phyloP scores from a whole-genome alignment of 305 asterid species.

The Fraxinus latifolia region DNA sequence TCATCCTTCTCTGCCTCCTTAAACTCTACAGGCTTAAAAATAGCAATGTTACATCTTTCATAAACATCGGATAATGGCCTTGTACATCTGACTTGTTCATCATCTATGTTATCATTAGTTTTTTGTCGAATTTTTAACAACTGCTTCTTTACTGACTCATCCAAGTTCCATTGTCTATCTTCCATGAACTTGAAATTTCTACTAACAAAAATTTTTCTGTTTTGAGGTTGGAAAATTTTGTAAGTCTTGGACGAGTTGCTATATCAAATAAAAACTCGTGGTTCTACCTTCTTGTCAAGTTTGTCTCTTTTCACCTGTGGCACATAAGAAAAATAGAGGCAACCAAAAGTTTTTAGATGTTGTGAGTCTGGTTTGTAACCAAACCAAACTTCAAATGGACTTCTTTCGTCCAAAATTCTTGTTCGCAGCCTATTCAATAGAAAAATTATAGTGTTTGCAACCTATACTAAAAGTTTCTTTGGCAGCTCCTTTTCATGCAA shows the following conservation, averaged over 20 bases:
- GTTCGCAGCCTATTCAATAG: not conserved
- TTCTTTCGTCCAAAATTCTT: not conserved
- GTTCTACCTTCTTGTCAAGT: not conserved
- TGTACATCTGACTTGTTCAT: conserved; percentile 12
- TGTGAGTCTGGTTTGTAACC: not conserved
- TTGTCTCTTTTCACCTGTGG: not conserved
- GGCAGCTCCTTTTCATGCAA: not conserved
- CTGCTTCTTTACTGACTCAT: not conserved
- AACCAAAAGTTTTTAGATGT: not conserved
- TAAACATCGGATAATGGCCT: conserved; percentile 7
- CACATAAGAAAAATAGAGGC: not conserved
- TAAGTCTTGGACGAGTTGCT: not conserved
- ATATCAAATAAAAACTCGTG: not conserved
- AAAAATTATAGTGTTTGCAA: not conserved
- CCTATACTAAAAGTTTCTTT: not conserved
- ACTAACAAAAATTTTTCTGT: not conserved
- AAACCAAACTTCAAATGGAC: not conserved
- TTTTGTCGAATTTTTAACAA: not conserved
- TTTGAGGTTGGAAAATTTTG: too few species aligned
- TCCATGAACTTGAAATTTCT: conserved; percentile 11
- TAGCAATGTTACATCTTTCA: not conserved
- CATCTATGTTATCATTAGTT: not conserved
- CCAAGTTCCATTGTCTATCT: conserved; percentile 12
- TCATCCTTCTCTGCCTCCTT: not conserved
- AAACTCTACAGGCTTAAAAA: not conserved